Evolutionary conservation across 108 stramenopile species (phyloP).

Genomic region (Chaetoceros tenuissimus): DNA sequence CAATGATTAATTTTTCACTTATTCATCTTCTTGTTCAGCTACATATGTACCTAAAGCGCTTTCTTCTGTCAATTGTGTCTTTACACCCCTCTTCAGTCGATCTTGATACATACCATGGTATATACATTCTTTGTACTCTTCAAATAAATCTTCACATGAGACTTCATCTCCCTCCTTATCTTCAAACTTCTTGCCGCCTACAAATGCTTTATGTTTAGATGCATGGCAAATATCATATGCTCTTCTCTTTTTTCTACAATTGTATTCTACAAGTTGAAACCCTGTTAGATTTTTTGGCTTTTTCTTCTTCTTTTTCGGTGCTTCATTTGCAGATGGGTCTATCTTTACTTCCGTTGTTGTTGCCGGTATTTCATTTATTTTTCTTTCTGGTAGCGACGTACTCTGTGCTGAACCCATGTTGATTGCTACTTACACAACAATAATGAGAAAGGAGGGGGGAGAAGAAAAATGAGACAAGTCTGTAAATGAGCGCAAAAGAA

Average conservation of each 20-base stretch:
- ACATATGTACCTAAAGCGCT: conserved; percentile 22
- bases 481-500: too few relatives aligned
- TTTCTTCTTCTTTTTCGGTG: neutral
- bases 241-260: conserved; percentile 33
- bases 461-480: too few relatives aligned
- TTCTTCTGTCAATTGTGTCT: conserved; percentile 18
- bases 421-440: neutral
- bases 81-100: conserved; percentile 17
- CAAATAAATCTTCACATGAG: conserved; percentile 40
- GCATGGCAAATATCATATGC: conserved; percentile 32
- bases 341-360: neutral
- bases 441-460: too few relatives aligned
- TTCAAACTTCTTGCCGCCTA: conserved; percentile 25
- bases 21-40: conserved; percentile 22
- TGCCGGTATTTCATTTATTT: neutral
- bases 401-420: neutral
- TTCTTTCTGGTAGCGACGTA: neutral
- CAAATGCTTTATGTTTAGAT: conserved; percentile 21
- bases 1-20: conserved; percentile 1
- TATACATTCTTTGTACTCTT: conserved; percentile 30
- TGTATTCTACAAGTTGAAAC: conserved; percentile 23
- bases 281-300: conserved; percentile 17
- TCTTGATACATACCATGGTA: conserved; percentile 33
- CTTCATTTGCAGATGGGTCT: neutral
- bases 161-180: conserved; percentile 13